Percentiles rank a stretch among this genome's conserved stretches.
These are phyloP conservation scores for Albophoma yamanashiensis DNA, from an alignment of 2,329 filamentous ascomycete species.

Conservation along the genomic window DNA sequence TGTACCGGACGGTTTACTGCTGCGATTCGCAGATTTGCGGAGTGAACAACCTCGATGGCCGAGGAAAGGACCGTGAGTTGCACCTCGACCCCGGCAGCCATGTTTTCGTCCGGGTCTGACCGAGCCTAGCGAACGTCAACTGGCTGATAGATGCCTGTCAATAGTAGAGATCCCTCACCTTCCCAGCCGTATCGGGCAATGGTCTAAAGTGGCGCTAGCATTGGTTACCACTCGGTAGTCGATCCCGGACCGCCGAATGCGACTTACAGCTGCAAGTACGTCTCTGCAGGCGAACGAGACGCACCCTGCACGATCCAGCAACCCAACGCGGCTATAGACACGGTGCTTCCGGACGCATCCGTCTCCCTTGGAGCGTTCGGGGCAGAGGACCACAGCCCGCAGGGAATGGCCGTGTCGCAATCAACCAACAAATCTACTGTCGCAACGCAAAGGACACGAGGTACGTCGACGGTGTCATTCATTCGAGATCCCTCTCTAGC, in stretches of 20 bases:
- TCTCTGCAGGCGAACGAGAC: neutral
- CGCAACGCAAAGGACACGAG: neutral
- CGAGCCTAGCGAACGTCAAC: slow-evolving; percentile 35
- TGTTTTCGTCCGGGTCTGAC: slow-evolving; percentile 4
- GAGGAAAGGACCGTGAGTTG: slow-evolving; percentile 32
- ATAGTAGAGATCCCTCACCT: slow-evolving; percentile 26
- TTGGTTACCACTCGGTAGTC: slow-evolving; percentile 13
- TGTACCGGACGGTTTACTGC: slow-evolving; percentile 38
- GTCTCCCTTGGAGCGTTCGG: neutral
- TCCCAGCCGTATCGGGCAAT: neutral
- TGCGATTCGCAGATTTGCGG: slow-evolving; percentile 41
- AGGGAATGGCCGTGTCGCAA: neutral
- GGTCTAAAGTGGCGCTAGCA: slow-evolving; percentile 8
- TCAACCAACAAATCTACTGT: neutral
- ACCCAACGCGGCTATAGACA: neutral
- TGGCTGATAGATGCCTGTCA: slow-evolving; percentile 39
- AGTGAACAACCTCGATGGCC: slow-evolving; percentile 22
- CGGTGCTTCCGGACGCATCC: neutral
- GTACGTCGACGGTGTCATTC: slow-evolving; percentile 2
- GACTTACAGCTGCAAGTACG: slow-evolving; percentile 10
- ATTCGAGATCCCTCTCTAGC: slow-evolving; percentile 9
- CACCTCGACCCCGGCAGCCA: neutral
- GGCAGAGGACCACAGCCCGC: neutral
- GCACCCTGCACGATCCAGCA: neutral
- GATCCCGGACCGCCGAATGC: slow-evolving; percentile 12